These are phyloP conservation scores for Pichia terricola DNA, from an alignment of 1,139 yeast genomes.

Conservation along the genomic window DNA sequence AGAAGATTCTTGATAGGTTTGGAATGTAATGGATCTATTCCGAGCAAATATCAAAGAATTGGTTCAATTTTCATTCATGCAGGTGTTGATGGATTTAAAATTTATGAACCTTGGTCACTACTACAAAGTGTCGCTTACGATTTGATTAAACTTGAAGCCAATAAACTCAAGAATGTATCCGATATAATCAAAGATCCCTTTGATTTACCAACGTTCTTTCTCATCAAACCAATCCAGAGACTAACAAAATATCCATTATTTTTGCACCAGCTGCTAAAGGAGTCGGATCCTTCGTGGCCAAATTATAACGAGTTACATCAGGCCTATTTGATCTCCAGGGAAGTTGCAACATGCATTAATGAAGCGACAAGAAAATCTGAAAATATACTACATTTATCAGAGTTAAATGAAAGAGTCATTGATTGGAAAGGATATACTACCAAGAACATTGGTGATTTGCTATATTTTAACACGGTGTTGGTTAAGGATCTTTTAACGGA, in stretches of 20 bases:
- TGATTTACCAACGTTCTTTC: constrained; percentile 81
- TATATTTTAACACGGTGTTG: constrained; percentile 68
- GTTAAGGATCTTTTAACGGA: constrained; percentile 44
- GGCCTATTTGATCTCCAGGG: constrained; percentile 61
- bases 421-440: constrained; percentile 95
- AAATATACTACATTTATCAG: constrained; percentile 63
- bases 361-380: constrained; percentile 93
- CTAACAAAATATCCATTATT: constrained; percentile 87
- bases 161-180: constrained; percentile 46
- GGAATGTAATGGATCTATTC: constrained; percentile 77
- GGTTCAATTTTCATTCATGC: constrained; percentile 84
- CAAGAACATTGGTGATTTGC: constrained; percentile 73
- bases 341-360: constrained; percentile 79
- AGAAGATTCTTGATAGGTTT: constrained; percentile 79
- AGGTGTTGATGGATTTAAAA: constrained; percentile 66
- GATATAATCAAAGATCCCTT: constrained; percentile 72
- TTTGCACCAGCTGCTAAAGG: constrained; percentile 63
- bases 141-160: constrained; percentile 56
- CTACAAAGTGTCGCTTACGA: constrained; percentile 84
- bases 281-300: constrained; percentile 45
- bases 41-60: constrained; percentile 68
- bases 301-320: constrained; percentile 57
- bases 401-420: constrained; percentile 60
- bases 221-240: constrained; percentile 91
- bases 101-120: constrained; percentile 85